Evolutionary conservation across 163 green algal species (phyloP).

Genomic region (Scenedesmus sp.): DNA sequence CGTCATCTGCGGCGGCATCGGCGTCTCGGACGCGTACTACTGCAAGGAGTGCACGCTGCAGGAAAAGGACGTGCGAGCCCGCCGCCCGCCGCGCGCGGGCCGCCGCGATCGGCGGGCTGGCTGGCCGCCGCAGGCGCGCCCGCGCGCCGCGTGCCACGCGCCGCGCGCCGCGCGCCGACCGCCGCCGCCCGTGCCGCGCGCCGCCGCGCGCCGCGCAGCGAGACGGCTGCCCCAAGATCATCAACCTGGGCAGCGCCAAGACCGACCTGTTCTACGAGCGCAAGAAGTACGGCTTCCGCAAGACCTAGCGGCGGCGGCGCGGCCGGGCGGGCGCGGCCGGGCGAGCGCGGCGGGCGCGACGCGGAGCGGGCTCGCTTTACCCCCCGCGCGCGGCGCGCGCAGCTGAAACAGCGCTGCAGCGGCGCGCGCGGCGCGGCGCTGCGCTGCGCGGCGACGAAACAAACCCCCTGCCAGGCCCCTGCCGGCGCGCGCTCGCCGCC

Average conservation of each 20-base stretch:
- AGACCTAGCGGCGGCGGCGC: conserved; percentile 53
- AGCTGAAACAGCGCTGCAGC: conserved; percentile 16
- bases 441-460: too few species aligned
- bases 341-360: too few species aligned
- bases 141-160: too few species aligned
- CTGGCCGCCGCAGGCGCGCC: neutral
- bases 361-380: too few species aligned
- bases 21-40: conserved; percentile 99
- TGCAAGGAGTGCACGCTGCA: conserved; percentile 98
- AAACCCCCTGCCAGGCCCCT: too few species aligned
- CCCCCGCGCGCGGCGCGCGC: too few species aligned
- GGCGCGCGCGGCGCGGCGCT: too few species aligned
- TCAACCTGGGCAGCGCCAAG: conserved; percentile 97
- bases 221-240: conserved; percentile 97
- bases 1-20: conserved; percentile 96
- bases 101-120: too few species aligned
- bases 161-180: too few species aligned
- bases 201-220: conserved; percentile 64
- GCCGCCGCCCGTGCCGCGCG: neutral
- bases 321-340: too few species aligned
- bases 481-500: too few species aligned
- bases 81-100: too few species aligned
- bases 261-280: conserved; percentile 95
- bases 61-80: conserved; percentile 98
- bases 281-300: conserved; percentile 89